A percentile compares a stretch with the other conserved stretches of the same genome.
These are phyloP conservation scores for Marchantia paleacea DNA, from an alignment of 225 moss, liverwort and hornwort genomes.

Conservation along the genomic window DNA sequence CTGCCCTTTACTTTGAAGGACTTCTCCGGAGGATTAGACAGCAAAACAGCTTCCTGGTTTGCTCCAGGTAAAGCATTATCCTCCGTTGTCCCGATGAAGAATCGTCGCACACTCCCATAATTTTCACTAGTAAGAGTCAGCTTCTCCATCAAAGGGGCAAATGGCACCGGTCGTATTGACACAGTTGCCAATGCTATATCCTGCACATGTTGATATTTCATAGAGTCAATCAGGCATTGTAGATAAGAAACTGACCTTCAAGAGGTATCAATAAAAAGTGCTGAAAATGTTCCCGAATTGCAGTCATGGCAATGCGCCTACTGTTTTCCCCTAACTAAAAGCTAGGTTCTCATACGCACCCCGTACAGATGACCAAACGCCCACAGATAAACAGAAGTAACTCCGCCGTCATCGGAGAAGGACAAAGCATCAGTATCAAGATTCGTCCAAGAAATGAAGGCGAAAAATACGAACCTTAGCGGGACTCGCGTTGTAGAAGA, in stretches of 20 bases:
- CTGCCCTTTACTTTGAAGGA: conserved; percentile 82
- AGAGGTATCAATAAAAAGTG: no score
- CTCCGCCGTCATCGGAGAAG: background rate
- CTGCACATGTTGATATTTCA: conserved; percentile 36
- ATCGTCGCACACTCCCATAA: conserved; percentile 79
- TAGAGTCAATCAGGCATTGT: background rate
- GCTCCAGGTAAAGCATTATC: conserved; percentile 72
- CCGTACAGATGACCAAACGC: background rate
- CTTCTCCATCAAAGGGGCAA: conserved; percentile 92
- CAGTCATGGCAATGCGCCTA: no score
- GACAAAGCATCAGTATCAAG: background rate
- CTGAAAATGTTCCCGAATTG: no score
- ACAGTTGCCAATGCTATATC: conserved; percentile 91
- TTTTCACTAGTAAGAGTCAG: conserved; percentile 66
- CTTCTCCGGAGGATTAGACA: conserved; percentile 84
- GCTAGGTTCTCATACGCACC: no score
- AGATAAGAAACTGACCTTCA: no score
- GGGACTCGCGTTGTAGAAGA: conserved; percentile 88
- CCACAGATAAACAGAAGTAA: background rate
- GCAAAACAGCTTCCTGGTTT: conserved; percentile 63
- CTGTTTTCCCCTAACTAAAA: no score
- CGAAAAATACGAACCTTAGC: conserved; percentile 54
- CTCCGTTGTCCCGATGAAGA: conserved; percentile 71
- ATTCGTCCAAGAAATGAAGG: background rate
- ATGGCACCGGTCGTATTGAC: conserved; percentile 92